These are phyloP conservation scores for Neofusicoccum laricinum DNA, from an alignment of 2,329 filamentous ascomycete genomes.

Conservation along the genomic window DNA sequence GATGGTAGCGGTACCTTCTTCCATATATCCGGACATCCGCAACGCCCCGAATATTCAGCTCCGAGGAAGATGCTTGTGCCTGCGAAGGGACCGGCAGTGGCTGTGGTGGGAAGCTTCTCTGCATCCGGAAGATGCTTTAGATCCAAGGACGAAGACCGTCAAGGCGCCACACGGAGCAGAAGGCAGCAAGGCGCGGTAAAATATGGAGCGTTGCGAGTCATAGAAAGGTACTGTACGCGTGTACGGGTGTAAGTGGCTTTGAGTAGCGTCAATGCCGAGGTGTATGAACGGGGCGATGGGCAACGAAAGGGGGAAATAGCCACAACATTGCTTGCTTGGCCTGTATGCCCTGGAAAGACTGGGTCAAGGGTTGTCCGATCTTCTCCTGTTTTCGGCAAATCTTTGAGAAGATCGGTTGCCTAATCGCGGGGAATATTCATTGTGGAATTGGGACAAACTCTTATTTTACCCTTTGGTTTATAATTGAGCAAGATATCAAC, in stretches of 20 bases:
- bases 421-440: too few species aligned
- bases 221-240: background rate
- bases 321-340: background rate
- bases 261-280: background rate
- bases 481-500: too few species aligned
- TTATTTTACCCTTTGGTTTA: too few species aligned
- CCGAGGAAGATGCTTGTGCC: background rate
- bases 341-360: too few species aligned
- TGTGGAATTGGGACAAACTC: too few species aligned
- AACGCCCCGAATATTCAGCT: background rate
- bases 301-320: background rate
- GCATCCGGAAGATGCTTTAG: too few species aligned
- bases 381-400: too few species aligned
- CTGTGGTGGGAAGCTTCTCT: background rate
- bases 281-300: background rate
- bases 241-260: background rate
- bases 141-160: background rate
- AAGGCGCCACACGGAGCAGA: background rate
- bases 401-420: too few species aligned
- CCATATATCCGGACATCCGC: too few species aligned
- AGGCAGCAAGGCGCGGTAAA: too few species aligned
- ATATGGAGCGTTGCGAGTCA: background rate
- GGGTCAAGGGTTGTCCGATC: too few species aligned
- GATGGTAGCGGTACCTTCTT: too few species aligned
- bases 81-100: background rate